Conservation (phyloP, 345 rosid genomes). For the Gossypium bickii region DNA sequence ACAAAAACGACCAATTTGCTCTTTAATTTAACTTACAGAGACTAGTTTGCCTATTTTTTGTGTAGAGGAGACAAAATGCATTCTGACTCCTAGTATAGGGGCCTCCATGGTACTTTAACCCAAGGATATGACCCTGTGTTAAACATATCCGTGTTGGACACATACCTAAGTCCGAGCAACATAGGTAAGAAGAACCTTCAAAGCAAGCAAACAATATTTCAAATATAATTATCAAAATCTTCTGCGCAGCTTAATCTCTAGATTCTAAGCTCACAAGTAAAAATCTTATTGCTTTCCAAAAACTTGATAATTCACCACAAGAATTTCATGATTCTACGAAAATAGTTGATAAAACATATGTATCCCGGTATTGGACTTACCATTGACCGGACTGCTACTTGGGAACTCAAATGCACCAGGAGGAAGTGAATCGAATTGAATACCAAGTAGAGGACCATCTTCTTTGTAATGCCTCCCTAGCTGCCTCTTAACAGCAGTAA, state of each 20-base stretch:
- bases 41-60: too few relatives aligned
- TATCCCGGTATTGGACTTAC: conserved; percentile 33
- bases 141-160: not conserved
- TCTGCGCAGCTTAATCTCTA: not conserved
- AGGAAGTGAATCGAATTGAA: conserved; percentile 76
- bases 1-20: too few relatives aligned
- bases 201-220: not conserved
- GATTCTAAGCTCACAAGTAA: conserved; percentile 5
- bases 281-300: not conserved
- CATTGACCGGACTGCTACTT: conserved; percentile 40
- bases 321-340: not conserved
- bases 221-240: not conserved
- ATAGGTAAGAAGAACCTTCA: not conserved
- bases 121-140: not conserved
- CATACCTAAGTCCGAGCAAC: not conserved
- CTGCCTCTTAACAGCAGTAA: conserved; percentile 79
- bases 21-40: too few relatives aligned
- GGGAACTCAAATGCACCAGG: conserved; percentile 81
- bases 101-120: too few relatives aligned
- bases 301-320: not conserved
- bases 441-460: conserved; percentile 80
- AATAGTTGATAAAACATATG: not conserved
- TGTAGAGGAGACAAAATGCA: too few relatives aligned
- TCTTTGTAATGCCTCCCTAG: conserved; percentile 68
- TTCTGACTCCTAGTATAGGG: too few relatives aligned